A percentile compares a stretch with the other conserved stretches of the same genome.
phyloP scores from a whole-genome alignment of 305 asterid species.

The Solanum aculeatissimum region DNA sequence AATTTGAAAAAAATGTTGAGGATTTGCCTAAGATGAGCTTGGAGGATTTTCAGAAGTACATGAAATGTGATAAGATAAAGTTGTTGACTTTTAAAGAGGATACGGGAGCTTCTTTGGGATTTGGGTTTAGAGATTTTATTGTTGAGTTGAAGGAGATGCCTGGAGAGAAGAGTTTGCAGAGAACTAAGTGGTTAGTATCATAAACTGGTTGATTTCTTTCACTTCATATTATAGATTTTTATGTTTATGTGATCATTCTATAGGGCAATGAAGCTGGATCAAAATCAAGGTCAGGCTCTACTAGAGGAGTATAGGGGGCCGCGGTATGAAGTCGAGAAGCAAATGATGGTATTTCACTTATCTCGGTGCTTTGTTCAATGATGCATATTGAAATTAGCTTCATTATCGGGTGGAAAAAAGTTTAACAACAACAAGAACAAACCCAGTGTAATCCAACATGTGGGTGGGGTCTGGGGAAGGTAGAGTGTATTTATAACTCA shows the following conservation, averaged over 20 bases:
- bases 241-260: slow-evolving; percentile 8
- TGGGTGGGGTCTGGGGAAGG: background rate
- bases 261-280: slow-evolving; percentile 68
- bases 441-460: background rate
- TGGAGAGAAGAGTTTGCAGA: slow-evolving; percentile 75
- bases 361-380: background rate
- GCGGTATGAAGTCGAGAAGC: slow-evolving; percentile 77
- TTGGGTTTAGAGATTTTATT: slow-evolving; percentile 45
- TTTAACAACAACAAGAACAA: background rate
- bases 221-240: background rate
- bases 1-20: slow-evolving; percentile 56
- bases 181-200: slow-evolving; percentile 69
- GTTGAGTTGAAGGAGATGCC: slow-evolving; percentile 87
- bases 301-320: slow-evolving; percentile 65
- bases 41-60: slow-evolving; percentile 56
- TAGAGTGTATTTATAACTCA: background rate
- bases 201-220: background rate
- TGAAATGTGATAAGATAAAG: slow-evolving; percentile 61
- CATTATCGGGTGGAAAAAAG: background rate
- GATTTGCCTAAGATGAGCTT: slow-evolving; percentile 64
- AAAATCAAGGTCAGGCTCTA: slow-evolving; percentile 41
- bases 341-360: slow-evolving; percentile 33
- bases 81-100: slow-evolving; percentile 68
- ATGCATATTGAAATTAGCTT: background rate
- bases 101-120: slow-evolving; percentile 18